Evolutionary conservation across 2,329 filamentous ascomycete genomes (phyloP).

Genomic region (Diaporthe longicolla): DNA sequence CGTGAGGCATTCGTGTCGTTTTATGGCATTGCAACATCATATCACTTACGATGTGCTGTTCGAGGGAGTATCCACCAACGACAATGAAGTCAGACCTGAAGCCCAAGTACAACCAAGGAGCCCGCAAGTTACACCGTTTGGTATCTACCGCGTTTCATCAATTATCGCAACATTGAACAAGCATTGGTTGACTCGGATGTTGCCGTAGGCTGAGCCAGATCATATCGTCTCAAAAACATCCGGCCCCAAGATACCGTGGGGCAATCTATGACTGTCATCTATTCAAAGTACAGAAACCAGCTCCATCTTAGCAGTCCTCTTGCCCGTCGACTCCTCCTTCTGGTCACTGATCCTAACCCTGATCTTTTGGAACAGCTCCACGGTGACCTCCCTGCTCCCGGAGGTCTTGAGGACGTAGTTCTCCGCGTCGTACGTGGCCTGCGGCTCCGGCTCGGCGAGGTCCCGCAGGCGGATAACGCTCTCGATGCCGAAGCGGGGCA

Average conservation of each 20-base stretch:
- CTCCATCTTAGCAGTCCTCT: constrained; percentile 88
- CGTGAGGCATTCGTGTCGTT: neutral
- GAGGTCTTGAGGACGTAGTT: constrained; percentile 80
- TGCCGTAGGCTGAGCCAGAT: neutral
- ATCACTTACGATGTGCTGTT: neutral
- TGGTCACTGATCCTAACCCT: constrained; percentile 90
- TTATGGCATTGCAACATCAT: neutral
- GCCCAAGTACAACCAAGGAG: too few species aligned
- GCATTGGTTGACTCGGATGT: neutral
- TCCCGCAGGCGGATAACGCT: constrained; percentile 89
- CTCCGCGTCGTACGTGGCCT: constrained; percentile 87
- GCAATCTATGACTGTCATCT: neutral
- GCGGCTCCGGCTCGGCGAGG: constrained; percentile 82
- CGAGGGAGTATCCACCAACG: too few species aligned
- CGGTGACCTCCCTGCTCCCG: constrained; percentile 68
- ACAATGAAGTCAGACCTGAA: neutral
- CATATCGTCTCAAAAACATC: too few species aligned
- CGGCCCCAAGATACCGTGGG: neutral
- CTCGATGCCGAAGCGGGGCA: constrained; percentile 96
- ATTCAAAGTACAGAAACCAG: constrained; percentile 59
- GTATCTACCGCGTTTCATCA: neutral
- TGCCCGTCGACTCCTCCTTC: constrained; percentile 95
- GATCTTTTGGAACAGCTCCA: constrained; percentile 95
- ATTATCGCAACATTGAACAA: neutral
- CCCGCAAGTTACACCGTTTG: neutral